phyloP scores from a whole-genome alignment of 1,284 basidiomycete species.

The Irpex sp. region DNA sequence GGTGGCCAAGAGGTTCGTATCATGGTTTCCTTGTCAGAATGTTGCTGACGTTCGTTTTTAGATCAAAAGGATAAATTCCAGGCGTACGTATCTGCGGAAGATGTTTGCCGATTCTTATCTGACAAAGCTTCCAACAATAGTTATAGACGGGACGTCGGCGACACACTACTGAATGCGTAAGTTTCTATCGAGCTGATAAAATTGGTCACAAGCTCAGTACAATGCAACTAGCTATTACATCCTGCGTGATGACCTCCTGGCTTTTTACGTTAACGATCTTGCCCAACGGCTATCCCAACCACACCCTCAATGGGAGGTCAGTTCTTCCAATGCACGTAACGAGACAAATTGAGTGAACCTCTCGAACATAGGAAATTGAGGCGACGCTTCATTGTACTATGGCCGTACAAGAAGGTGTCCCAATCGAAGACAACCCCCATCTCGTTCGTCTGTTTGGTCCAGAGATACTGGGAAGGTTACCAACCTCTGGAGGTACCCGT shows the following conservation, averaged over 20 bases:
- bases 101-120: neutral
- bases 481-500: slow-evolving; percentile 59
- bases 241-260: slow-evolving; percentile 77
- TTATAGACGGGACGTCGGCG: slow-evolving; percentile 86
- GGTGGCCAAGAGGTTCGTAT: slow-evolving; percentile 68
- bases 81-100: slow-evolving; percentile 44
- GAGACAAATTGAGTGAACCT: neutral
- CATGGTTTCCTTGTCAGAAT: neutral
- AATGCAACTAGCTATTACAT: slow-evolving; percentile 71
- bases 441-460: slow-evolving; percentile 69
- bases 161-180: slow-evolving; percentile 87
- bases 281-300: slow-evolving; percentile 45
- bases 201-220: neutral
- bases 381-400: slow-evolving; percentile 81
- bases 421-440: slow-evolving; percentile 64
- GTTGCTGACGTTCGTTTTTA: slow-evolving; percentile 22
- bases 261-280: slow-evolving; percentile 62
- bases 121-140: slow-evolving; percentile 30
- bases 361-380: slow-evolving; percentile 65
- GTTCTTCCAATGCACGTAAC: slow-evolving; percentile 17
- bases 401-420: slow-evolving; percentile 83
- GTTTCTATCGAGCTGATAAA: slow-evolving; percentile 24
- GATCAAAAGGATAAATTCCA: slow-evolving; percentile 76
- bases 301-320: slow-evolving; percentile 67
- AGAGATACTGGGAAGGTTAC: slow-evolving; percentile 63